A percentile compares a stretch with the other conserved stretches of the same genome.
Evolutionary conservation across 495 filamentous ascomycete species (phyloP).

Genomic region (Penicillium flavigenum): DNA sequence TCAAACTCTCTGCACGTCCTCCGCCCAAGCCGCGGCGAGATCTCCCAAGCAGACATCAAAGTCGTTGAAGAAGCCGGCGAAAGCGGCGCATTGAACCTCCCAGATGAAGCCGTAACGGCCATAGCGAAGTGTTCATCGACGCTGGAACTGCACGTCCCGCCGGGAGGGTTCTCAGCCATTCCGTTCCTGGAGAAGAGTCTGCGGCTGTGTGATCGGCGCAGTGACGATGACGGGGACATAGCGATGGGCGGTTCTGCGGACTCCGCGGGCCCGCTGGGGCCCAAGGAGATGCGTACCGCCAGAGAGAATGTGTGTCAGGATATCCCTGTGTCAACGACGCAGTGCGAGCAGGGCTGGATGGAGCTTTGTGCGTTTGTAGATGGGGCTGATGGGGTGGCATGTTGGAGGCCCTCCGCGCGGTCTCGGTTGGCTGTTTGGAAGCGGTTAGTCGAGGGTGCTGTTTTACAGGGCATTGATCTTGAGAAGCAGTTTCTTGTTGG

Average conservation of each 20-base stretch:
- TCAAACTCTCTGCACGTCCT: slow-evolving; percentile 82
- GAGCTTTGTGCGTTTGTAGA: slow-evolving; percentile 51
- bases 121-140: slow-evolving; percentile 74
- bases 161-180: slow-evolving; percentile 35
- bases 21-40: slow-evolving; percentile 45
- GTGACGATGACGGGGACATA: slow-evolving; percentile 24
- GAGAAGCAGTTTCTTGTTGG: slow-evolving; percentile 47
- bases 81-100: slow-evolving; percentile 33
- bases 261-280: neutral
- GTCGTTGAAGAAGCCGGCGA: slow-evolving; percentile 30
- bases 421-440: slow-evolving; percentile 48
- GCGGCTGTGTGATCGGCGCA: slow-evolving; percentile 33
- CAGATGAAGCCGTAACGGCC: slow-evolving; percentile 47
- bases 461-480: slow-evolving; percentile 46
- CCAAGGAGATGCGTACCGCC: slow-evolving; percentile 8
- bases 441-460: slow-evolving; percentile 44
- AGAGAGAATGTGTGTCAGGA: slow-evolving; percentile 39
- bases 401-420: slow-evolving; percentile 45
- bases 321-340: slow-evolving; percentile 44
- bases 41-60: slow-evolving; percentile 32
- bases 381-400: slow-evolving; percentile 18
- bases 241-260: slow-evolving; percentile 16
- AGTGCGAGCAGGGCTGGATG: slow-evolving; percentile 50
- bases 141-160: slow-evolving; percentile 57
- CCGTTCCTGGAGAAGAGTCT: slow-evolving; percentile 38